A percentile compares a stretch with the other conserved stretches of the same genome.
phyloP scores from a whole-genome alignment of 805 yeast genomes.

The Hyphopichia homilentoma region DNA sequence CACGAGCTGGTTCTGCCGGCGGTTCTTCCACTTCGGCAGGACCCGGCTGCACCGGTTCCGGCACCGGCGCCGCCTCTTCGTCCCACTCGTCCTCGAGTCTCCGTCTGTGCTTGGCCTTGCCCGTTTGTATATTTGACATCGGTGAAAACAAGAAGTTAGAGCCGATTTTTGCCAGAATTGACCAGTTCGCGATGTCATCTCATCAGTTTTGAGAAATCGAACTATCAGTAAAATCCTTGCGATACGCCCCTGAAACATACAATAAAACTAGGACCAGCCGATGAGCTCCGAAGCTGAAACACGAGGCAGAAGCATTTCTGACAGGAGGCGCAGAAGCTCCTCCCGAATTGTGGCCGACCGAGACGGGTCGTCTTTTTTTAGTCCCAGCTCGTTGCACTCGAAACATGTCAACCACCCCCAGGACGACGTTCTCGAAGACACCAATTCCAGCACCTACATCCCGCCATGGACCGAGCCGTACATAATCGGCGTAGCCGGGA shows the following conservation, averaged over 20 bases:
- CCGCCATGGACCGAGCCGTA: constrained; percentile 44
- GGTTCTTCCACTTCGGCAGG: too few species aligned
- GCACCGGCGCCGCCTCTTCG: constrained; percentile 1
- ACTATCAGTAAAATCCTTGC: too few species aligned
- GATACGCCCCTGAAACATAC: too few species aligned
- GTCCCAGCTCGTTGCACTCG: constrained; percentile 7
- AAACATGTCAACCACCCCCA: too few species aligned
- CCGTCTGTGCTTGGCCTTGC: constrained; percentile 11
- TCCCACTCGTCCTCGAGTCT: constrained; percentile 5
- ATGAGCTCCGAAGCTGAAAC: too few species aligned
- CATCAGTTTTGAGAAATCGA: too few species aligned
- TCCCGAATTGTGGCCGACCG: constrained; percentile 24
- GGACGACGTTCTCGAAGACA: constrained; percentile 1
- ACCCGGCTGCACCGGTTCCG: too few species aligned
- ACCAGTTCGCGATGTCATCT: too few species aligned
- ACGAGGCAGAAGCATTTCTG: too few species aligned
- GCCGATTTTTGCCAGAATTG: too few species aligned
- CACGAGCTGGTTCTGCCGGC: background rate
- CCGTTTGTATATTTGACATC: constrained; percentile 8
- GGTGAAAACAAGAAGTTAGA: too few species aligned
- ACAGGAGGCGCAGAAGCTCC: constrained; percentile 9
- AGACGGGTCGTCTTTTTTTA: constrained; percentile 23
- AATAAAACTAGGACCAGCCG: too few species aligned
- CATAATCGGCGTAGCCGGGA: constrained; percentile 48
- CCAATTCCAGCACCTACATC: constrained; percentile 18